Conservation (phyloP, 306 rosid genomes). For the Medicago lupulina region DNA sequence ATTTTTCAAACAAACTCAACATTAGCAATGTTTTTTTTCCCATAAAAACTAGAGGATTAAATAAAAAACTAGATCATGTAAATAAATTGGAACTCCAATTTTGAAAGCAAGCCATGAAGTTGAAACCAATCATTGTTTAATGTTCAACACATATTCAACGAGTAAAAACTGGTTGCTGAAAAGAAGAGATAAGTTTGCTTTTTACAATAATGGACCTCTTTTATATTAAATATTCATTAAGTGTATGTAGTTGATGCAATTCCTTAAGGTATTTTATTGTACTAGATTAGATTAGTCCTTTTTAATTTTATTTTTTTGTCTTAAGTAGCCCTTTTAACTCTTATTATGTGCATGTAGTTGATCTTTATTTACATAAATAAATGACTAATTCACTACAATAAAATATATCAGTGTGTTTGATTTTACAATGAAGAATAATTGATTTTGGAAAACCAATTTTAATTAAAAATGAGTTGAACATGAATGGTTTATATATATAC, state of each 20-base stretch:
- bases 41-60: too few species aligned
- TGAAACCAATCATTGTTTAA: conserved; percentile 18
- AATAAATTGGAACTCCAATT: conserved; percentile 25
- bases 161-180: not conserved
- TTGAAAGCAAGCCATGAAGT: conserved; percentile 36
- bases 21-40: too few species aligned
- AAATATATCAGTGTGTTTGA: too few species aligned
- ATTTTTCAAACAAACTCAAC: too few species aligned
- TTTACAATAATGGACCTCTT: not conserved
- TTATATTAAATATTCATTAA: not conserved
- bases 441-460: too few species aligned
- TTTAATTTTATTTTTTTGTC: too few species aligned
- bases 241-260: not conserved
- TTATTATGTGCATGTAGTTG: not conserved
- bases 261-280: not conserved
- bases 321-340: too few species aligned
- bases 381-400: too few species aligned
- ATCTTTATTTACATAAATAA: not conserved
- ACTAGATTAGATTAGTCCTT: not conserved
- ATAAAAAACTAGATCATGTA: not conserved
- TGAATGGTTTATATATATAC: too few species aligned
- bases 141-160: conserved; percentile 25
- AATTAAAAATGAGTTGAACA: too few species aligned
- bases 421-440: too few species aligned
- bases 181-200: not conserved